Evolutionary conservation across 768 basidiomycete species (phyloP).

Genomic region (Boletus sp.): DNA sequence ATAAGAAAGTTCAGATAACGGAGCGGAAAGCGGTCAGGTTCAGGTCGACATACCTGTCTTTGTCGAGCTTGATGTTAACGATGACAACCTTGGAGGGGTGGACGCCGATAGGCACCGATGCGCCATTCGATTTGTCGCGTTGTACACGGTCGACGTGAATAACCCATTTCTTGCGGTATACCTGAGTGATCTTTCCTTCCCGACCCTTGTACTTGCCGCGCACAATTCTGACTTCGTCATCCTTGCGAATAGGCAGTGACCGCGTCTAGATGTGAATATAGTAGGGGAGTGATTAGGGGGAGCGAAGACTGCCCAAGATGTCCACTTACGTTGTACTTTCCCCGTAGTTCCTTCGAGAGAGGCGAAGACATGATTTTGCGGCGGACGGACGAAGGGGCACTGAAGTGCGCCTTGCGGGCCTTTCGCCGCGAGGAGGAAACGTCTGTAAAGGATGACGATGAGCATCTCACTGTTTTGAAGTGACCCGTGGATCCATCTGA

Average conservation of each 20-base stretch:
- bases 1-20: conserved; percentile 5
- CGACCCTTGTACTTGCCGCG: conserved; percentile 98
- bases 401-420: conserved; percentile 97
- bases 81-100: conserved; percentile 98
- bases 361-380: conserved; percentile 98
- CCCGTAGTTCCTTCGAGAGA: conserved; percentile 91
- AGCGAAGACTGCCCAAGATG: neutral
- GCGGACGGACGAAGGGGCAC: conserved; percentile 89
- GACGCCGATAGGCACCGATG: conserved; percentile 89
- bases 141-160: conserved; percentile 98
- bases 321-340: conserved; percentile 79
- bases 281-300: neutral
- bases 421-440: conserved; percentile 95
- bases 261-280: conserved; percentile 53
- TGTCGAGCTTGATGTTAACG: conserved; percentile 87
- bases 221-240: conserved; percentile 96
- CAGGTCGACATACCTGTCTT: conserved; percentile 60
- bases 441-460: conserved; percentile 46
- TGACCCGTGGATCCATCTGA: conserved; percentile 40
- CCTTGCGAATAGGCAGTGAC: conserved; percentile 93
- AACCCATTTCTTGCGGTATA: conserved; percentile 99
- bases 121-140: conserved; percentile 96
- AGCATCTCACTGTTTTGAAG: conserved; percentile 27
- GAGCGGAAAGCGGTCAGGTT: neutral
- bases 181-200: conserved; percentile 97